Evolutionary conservation across 192 early-diverging fungal genomes (phyloP), one percentile per base, ranked within the genome.

Genomic region (Coemansia biformis): DNA sequence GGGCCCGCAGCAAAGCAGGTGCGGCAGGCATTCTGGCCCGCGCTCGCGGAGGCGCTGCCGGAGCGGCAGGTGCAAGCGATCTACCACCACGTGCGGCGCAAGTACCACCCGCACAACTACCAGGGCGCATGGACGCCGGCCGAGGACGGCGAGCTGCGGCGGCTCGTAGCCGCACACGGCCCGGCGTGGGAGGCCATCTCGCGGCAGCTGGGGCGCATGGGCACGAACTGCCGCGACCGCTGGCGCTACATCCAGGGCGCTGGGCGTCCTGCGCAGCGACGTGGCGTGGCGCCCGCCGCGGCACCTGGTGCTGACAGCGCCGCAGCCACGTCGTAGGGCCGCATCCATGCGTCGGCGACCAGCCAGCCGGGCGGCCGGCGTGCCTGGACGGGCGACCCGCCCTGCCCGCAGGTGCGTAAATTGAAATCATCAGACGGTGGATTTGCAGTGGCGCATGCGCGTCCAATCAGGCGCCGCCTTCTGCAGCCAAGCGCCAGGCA

Each of bases 191-290:
- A 71, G 60, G 54, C 60, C 29, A 63, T 71, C 26, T 54, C 60
- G 43, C 35, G 34, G 43, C 43, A 59, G 47, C 35, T 71, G 39
- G 67, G 67, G 36, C 59, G 67, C 17, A 71, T 55, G 56, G 67
- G 67, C 38, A 63, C 67, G 4, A 71, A 63, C 67, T 71, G 67
- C 51, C 59, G 67, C 47, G 67, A 71, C 52, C 67, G 56, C 19
- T 71, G 67, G 67, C 67, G 67, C 32, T 63, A 71, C 55, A 59
- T 71, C 24, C 67, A 59, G 54, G 49, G 37, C 34, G 30, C 13
- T 13, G 14, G 33, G 24, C 26, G 40, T 10, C 21, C 19, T 15
- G 38, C 21, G 28, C 29, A 44, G 19, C 4, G 16, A 11, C 31
- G 32, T 26, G 3, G 24, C 24, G 24, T 26, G 24, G 24, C 24